Conservation (phyloP, 2,329 filamentous ascomycete genomes). For the Ophiostoma himal-ulmi region DNA sequence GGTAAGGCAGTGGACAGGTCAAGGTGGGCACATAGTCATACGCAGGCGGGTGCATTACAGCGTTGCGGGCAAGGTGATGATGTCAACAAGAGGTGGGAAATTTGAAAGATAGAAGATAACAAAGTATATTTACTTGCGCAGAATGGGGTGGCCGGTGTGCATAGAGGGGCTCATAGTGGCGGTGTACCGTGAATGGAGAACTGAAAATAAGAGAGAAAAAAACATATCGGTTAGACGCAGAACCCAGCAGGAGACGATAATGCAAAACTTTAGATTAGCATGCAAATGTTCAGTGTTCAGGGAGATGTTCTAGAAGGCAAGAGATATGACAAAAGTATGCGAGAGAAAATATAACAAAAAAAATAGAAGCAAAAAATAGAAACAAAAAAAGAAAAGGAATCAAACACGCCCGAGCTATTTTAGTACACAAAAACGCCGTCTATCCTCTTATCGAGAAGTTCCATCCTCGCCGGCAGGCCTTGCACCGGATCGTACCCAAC, state of each 20-base stretch:
- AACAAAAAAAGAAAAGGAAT: not conserved
- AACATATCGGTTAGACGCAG: too few species aligned
- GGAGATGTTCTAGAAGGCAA: constrained; percentile 15
- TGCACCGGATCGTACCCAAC: not conserved
- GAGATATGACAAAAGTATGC: constrained; percentile 1
- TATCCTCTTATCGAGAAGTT: constrained; percentile 10
- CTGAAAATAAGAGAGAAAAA: too few species aligned
- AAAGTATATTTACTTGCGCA: not conserved
- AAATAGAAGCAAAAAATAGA: constrained; percentile 8
- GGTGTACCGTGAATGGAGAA: not conserved
- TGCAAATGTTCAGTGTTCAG: not conserved
- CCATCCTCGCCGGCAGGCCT: constrained; percentile 5
- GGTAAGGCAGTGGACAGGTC: too few species aligned
- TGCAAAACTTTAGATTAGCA: not conserved
- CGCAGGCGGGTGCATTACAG: too few species aligned
- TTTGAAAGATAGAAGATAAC: not conserved
- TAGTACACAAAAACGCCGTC: constrained; percentile 22
- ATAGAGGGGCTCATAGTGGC: not conserved
- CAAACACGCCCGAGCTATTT: constrained; percentile 16
- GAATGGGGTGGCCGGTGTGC: not conserved
- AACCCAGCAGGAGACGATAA: not conserved
- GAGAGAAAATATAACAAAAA: not conserved
- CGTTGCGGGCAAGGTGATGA: not conserved
- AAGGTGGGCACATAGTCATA: too few species aligned
- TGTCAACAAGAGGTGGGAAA: not conserved